These are phyloP conservation scores for Saururus chinensis DNA, from an alignment of 164 flowering plant genomes.

Conservation along the genomic window DNA sequence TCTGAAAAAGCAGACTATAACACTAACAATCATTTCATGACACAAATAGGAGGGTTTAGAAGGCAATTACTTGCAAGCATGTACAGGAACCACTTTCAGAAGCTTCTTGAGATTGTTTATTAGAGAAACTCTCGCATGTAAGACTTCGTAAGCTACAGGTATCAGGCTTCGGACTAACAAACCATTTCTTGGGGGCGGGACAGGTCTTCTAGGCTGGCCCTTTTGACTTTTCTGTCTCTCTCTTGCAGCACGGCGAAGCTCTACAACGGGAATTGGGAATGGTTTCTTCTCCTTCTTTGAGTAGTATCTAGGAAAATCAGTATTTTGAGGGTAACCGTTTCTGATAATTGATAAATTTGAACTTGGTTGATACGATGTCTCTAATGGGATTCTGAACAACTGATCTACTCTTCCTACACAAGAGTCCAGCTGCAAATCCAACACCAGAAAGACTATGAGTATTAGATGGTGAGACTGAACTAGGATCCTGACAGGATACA, in stretches of 20 bases:
- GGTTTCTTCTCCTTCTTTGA: slow-evolving; percentile 86
- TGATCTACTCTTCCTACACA: slow-evolving; percentile 19
- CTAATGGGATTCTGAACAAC: slow-evolving; percentile 16
- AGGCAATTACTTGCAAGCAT: slow-evolving; percentile 74
- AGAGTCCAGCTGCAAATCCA: slow-evolving; percentile 28
- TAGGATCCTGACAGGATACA: background rate
- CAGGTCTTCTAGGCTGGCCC: slow-evolving; percentile 44
- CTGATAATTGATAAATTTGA: slow-evolving; percentile 20
- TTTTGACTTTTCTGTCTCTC: slow-evolving; percentile 59
- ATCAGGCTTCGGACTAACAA: slow-evolving; percentile 59
- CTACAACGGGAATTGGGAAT: slow-evolving; percentile 73
- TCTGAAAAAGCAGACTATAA: background rate
- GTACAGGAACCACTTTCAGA: slow-evolving; percentile 77
- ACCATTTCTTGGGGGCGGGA: slow-evolving; percentile 79
- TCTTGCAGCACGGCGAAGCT: slow-evolving; percentile 84
- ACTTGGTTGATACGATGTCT: slow-evolving; percentile 12
- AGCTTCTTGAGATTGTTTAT: slow-evolving; percentile 86
- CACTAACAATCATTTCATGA: background rate
- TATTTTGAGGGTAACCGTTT: slow-evolving; percentile 65
- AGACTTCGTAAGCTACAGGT: slow-evolving; percentile 71
- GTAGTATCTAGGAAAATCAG: slow-evolving; percentile 68
- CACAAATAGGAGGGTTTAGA: background rate
- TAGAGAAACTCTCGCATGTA: slow-evolving; percentile 61
- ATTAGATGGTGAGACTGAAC: background rate
- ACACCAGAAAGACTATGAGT: background rate